phyloP scores from a whole-genome alignment of 176 grass and related monocot genomes.

The Melocanna baccifera region DNA sequence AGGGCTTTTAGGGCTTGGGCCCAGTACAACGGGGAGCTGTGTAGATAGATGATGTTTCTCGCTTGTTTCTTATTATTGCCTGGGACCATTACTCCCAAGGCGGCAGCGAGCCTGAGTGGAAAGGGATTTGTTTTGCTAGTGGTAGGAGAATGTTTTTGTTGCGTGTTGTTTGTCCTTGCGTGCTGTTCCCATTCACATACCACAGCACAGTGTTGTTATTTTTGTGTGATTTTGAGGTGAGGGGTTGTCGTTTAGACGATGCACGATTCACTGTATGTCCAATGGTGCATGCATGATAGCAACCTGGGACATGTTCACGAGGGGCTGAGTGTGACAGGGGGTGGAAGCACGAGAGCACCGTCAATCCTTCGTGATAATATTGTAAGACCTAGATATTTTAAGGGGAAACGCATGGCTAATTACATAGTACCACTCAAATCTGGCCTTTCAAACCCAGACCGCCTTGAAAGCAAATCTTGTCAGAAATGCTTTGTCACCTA shows the following conservation, averaged over 20 bases:
- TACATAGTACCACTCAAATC: background rate
- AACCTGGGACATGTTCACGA: slow-evolving; percentile 30
- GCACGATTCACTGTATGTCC: background rate
- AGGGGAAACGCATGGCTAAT: background rate
- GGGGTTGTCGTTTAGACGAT: background rate
- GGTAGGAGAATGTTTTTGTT: slow-evolving; percentile 32
- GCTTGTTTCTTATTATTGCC: background rate
- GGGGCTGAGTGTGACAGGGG: slow-evolving; percentile 8
- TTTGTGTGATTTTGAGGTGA: background rate
- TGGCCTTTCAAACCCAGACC: background rate
- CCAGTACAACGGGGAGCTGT: background rate
- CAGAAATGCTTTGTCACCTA: background rate
- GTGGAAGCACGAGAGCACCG: slow-evolving; percentile 21
- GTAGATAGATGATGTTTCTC: background rate
- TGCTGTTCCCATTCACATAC: background rate
- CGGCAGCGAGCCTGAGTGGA: background rate
- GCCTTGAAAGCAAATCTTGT: background rate
- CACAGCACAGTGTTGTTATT: background rate
- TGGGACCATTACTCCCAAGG: background rate
- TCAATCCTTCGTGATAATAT: background rate
- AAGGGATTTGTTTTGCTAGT: background rate
- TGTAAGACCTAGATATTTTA: slow-evolving; percentile 6
- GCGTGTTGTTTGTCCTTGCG: background rate
- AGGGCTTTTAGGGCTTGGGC: background rate
- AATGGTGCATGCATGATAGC: background rate